These are phyloP conservation scores for Rhodotorula babjevae DNA, from an alignment of 768 basidiomycete species.

Conservation along the genomic window DNA sequence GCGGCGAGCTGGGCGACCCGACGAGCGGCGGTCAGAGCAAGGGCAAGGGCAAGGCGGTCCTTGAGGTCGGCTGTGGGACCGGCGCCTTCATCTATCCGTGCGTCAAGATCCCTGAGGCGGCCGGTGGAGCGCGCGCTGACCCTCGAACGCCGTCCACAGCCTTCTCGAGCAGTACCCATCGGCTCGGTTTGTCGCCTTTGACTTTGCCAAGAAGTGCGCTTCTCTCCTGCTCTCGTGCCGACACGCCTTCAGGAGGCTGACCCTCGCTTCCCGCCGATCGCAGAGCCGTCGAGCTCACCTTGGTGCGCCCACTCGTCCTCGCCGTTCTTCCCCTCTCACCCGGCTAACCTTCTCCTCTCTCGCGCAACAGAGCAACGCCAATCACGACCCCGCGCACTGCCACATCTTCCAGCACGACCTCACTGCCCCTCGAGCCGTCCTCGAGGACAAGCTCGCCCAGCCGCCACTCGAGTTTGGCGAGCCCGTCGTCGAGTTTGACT, in stretches of 20 bases:
- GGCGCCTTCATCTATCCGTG: slow-evolving; percentile 39
- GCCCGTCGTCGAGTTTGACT: slow-evolving; percentile 7
- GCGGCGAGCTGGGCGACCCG: no score
- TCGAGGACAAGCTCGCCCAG: background rate
- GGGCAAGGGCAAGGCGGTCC: slow-evolving; percentile 29
- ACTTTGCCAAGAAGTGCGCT: slow-evolving; percentile 30
- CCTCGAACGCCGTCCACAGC: background rate
- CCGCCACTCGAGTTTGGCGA: slow-evolving; percentile 12
- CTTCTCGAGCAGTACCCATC: slow-evolving; percentile 30
- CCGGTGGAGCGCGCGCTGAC: background rate
- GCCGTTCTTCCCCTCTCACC: no score
- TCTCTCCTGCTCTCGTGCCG: no score
- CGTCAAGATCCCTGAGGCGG: background rate
- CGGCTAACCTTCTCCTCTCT: background rate
- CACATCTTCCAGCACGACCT: slow-evolving; percentile 38
- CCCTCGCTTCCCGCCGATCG: no score
- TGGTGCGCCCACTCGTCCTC: background rate
- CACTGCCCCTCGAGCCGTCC: slow-evolving; percentile 4
- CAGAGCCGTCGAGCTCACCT: slow-evolving; percentile 31
- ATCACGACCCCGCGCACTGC: slow-evolving; percentile 6
- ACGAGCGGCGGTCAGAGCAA: background rate
- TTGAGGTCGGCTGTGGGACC: slow-evolving; percentile 38
- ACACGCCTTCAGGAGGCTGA: no score
- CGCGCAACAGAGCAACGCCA: slow-evolving; percentile 14
- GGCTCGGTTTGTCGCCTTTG: slow-evolving; percentile 24